Conservation (phyloP, 208 protist species). For the Acanthamoeba lenticulata region DNA sequence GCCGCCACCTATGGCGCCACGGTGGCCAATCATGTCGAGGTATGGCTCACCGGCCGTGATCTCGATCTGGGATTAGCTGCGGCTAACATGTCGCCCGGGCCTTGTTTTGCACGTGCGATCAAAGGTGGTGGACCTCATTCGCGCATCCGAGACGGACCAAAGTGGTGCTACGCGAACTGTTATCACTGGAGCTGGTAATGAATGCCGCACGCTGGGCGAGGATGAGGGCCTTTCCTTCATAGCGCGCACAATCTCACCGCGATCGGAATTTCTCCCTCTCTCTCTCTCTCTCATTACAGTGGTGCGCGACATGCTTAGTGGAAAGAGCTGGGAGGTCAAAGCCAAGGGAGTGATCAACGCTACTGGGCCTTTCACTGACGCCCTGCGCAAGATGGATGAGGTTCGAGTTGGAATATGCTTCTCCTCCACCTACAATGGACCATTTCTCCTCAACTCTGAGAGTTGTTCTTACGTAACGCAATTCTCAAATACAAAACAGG, state of each 20-base stretch:
- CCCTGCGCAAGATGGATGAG: slow-evolving; percentile 15
- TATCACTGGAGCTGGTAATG: background rate
- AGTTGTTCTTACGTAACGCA: no score
- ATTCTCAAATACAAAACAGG: background rate
- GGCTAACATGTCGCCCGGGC: background rate
- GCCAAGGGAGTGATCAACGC: slow-evolving; percentile 75
- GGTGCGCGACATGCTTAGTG: background rate
- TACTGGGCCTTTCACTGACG: slow-evolving; percentile 73
- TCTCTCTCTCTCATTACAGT: background rate
- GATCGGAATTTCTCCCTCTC: background rate
- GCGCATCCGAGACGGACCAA: background rate
- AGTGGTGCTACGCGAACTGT: background rate
- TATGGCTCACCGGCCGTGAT: background rate
- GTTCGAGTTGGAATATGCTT: background rate
- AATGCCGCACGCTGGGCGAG: no score
- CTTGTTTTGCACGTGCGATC: background rate
- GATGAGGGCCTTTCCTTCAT: no score
- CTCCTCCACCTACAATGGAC: background rate
- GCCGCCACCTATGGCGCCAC: slow-evolving; percentile 91
- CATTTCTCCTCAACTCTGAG: slow-evolving; percentile 44
- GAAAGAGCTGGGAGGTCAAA: slow-evolving; percentile 33
- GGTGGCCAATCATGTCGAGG: slow-evolving; percentile 93
- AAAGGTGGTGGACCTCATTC: background rate
- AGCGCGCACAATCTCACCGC: background rate
- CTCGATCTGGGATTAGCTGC: background rate